A percentile compares a stretch with the other conserved stretches of the same genome.
Conservation (phyloP, 345 rosid genomes). For the Brassica incana region DNA sequence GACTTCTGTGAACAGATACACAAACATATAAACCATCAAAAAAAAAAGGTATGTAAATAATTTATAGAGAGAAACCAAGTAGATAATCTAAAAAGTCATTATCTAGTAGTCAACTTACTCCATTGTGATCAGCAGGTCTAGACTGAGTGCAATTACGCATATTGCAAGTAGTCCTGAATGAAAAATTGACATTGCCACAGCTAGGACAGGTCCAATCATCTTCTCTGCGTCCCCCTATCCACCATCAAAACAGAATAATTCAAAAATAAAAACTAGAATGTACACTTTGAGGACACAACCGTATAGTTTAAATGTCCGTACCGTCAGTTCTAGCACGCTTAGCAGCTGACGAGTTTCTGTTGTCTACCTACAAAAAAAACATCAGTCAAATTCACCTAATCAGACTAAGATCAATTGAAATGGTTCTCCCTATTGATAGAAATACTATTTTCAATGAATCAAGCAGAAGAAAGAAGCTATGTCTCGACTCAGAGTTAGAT, state of each 20-base stretch:
- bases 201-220: constrained; percentile 99
- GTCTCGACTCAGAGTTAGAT: constrained; percentile 28
- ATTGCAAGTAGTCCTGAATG: constrained; percentile 95
- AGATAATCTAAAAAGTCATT: too few species aligned
- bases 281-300: background rate
- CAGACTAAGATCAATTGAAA: background rate
- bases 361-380: constrained; percentile 67
- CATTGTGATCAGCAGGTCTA: constrained; percentile 87
- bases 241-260: constrained; percentile 5
- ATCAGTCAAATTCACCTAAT: background rate
- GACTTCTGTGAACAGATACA: constrained; percentile 59
- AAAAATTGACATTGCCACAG: constrained; percentile 95
- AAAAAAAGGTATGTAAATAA: background rate
- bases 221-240: constrained; percentile 92
- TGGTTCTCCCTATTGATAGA: constrained; percentile 9
- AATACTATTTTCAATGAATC: background rate
- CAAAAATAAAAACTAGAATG: background rate
- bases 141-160: constrained; percentile 99
- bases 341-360: constrained; percentile 90
- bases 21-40: constrained; percentile 11
- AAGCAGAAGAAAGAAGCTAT: constrained; percentile 5
- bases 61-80: too few species aligned
- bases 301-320: constrained; percentile 26
- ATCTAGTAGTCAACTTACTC: constrained; percentile 40
- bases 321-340: constrained; percentile 99